Evolutionary conservation across 192 early-diverging fungal genomes (phyloP).

Genomic region (Jimgerdemannia flammicorona): DNA sequence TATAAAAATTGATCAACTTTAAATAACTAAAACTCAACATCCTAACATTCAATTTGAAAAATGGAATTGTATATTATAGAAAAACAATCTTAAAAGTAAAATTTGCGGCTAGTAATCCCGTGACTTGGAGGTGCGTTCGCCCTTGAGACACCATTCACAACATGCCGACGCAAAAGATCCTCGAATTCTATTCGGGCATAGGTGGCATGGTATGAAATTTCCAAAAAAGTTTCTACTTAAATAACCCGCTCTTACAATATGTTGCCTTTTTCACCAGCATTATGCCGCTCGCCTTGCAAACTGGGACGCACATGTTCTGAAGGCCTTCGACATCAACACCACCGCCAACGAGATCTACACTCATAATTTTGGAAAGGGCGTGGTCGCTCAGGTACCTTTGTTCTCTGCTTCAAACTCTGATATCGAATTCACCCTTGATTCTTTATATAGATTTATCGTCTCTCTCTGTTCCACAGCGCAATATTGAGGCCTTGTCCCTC

Average conservation of each 20-base stretch:
- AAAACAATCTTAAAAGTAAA: no score
- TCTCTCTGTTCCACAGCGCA: conserved; percentile 30
- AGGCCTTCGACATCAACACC: conserved; percentile 94
- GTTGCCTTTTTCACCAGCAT: conserved; percentile 44
- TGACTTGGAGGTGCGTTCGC: no score
- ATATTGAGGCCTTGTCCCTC: conserved; percentile 60
- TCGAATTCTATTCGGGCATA: conserved; percentile 64
- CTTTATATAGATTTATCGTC: background rate
- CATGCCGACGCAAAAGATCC: conserved; percentile 3
- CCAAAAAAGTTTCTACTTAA: no score
- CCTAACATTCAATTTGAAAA: no score
- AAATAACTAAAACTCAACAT: no score
- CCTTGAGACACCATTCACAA: conserved; percentile 15
- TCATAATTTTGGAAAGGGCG: conserved; percentile 23
- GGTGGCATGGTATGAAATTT: conserved; percentile 50
- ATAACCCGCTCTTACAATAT: background rate
- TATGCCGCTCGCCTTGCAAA: conserved; percentile 69
- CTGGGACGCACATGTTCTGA: conserved; percentile 58
- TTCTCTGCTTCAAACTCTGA: background rate
- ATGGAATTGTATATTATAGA: no score
- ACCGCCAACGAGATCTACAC: conserved; percentile 70
- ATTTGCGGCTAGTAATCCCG: no score
- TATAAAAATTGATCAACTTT: no score
- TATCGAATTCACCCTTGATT: background rate
- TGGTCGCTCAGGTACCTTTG: conserved; percentile 23